Conservation (phyloP, 148 eudicot species). For the Dianthus caryophyllus region DNA sequence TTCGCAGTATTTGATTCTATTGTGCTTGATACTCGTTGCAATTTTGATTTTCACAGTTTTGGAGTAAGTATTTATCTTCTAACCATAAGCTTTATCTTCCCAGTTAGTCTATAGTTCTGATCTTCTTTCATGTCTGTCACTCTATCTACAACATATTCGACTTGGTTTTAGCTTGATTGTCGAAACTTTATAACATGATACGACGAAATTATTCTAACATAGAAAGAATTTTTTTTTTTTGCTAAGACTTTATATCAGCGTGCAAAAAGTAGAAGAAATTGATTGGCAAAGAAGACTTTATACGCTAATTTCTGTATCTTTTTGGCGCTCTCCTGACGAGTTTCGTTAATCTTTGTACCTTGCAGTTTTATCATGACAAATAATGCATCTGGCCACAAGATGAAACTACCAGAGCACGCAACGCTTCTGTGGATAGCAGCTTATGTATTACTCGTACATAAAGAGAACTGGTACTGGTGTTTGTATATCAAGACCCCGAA, state of each 20-base stretch:
- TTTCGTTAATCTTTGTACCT: background rate
- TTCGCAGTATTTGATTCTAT: slow-evolving; percentile 67
- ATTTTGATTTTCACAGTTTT: slow-evolving; percentile 85
- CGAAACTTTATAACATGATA: no score
- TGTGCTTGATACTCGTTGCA: slow-evolving; percentile 61
- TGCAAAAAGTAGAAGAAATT: background rate
- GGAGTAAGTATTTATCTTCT: slow-evolving; percentile 61
- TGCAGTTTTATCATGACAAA: slow-evolving; percentile 86
- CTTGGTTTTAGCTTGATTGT: background rate
- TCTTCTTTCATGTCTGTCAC: background rate
- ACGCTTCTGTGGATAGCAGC: background rate
- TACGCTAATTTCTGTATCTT: background rate
- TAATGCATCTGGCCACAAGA: slow-evolving; percentile 75
- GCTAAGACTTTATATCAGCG: no score
- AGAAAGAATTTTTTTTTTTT: no score
- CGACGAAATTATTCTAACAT: no score
- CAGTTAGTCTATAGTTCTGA: background rate
- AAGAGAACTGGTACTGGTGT: slow-evolving; percentile 4
- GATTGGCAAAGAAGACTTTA: no score
- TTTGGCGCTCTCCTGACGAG: background rate
- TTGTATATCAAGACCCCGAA: slow-evolving; percentile 10
- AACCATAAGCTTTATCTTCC: background rate
- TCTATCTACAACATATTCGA: background rate
- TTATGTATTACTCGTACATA: background rate
- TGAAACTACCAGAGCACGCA: background rate